These are phyloP conservation scores for Metarhizium humberi DNA, from an alignment of 2,329 filamentous ascomycete species.

Conservation along the genomic window DNA sequence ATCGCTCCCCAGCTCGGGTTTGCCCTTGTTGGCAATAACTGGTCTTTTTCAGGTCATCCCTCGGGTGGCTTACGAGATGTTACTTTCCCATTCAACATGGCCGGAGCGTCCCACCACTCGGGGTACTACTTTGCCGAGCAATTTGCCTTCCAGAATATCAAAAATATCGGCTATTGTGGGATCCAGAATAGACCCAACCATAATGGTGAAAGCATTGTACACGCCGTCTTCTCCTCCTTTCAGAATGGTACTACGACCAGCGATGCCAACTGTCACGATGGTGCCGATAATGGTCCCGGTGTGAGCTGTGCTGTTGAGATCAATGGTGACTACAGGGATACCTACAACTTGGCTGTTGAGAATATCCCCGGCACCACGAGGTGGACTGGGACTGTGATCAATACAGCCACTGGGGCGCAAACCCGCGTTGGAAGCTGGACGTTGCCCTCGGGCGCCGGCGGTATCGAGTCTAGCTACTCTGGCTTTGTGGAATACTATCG, in stretches of 20 bases:
- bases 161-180: conserved; percentile 10
- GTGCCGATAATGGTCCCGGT: conserved; percentile 17
- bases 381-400: no score
- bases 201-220: conserved; percentile 9
- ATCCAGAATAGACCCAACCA: conserved; percentile 11
- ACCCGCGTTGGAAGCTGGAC: no score
- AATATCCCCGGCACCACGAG: neutral
- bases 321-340: conserved; percentile 10
- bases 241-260: conserved; percentile 7
- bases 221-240: conserved; percentile 15
- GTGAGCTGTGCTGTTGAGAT: conserved; percentile 13
- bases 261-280: conserved; percentile 12
- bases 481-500: no score
- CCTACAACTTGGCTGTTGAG: conserved; percentile 11
- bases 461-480: no score
- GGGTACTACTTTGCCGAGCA: conserved; percentile 16
- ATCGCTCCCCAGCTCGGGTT: no score
- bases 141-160: conserved; percentile 8
- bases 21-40: no score
- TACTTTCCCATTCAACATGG: conserved; percentile 13
- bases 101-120: conserved; percentile 7
- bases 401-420: no score
- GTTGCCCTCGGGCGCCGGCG: no score
- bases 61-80: no score
- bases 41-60: no score